Percentiles rank a stretch among this genome's conserved stretches.
Conservation (phyloP, 306 rosid genomes). For the Lagenaria siceraria region DNA sequence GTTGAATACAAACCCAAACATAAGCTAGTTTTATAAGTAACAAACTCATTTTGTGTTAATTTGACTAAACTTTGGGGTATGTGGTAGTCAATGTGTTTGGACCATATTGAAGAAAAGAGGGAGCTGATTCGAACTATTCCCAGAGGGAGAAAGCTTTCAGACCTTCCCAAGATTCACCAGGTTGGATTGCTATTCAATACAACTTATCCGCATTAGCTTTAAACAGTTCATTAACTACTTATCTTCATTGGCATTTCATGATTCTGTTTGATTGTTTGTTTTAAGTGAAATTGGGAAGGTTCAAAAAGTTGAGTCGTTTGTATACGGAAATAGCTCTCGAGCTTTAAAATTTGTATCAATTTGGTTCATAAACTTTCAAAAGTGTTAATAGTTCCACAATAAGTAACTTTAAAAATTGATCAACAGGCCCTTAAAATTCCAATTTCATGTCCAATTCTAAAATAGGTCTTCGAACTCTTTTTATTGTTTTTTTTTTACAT, state of each 20-base stretch:
- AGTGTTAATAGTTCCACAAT: too few species aligned
- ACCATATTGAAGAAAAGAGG: slow-evolving; percentile 50
- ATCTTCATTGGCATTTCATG: background rate
- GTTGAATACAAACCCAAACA: background rate
- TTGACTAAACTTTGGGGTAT: too few species aligned
- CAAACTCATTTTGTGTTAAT: background rate
- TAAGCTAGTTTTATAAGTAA: background rate
- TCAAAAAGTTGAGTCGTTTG: background rate
- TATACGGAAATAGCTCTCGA: too few species aligned
- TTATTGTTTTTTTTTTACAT: too few species aligned
- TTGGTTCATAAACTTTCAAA: too few species aligned
- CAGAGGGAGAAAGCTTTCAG: slow-evolving; percentile 41
- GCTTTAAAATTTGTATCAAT: too few species aligned
- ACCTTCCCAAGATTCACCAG: slow-evolving; percentile 61
- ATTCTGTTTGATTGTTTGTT: background rate
- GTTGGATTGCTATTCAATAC: slow-evolving; percentile 16
- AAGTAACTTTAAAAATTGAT: too few species aligned
- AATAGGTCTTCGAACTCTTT: too few species aligned
- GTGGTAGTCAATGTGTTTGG: slow-evolving; percentile 50
- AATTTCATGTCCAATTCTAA: too few species aligned
- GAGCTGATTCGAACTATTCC: slow-evolving; percentile 55
- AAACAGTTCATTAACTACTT: background rate
- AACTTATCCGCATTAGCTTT: background rate
- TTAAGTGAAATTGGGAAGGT: background rate
- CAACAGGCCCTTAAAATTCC: too few species aligned